phyloP scores from a whole-genome alignment of 306 rosid genomes.

The Corylus avellana region DNA sequence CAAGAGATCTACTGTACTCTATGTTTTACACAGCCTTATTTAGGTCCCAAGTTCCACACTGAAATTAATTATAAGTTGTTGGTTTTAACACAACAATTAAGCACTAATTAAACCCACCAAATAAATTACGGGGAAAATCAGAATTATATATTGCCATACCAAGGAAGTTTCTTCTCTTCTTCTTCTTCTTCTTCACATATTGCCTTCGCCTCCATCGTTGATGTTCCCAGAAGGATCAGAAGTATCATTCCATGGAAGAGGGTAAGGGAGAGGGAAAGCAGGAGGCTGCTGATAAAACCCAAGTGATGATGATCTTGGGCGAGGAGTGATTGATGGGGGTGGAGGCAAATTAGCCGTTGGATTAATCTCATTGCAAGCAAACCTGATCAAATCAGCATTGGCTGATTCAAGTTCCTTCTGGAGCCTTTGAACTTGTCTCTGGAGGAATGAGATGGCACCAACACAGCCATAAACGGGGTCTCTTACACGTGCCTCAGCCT shows the following conservation, averaged over 20 bases:
- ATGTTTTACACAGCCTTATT: slow-evolving; percentile 45
- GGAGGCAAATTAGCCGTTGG: slow-evolving; percentile 30
- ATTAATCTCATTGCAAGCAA: slow-evolving; percentile 57
- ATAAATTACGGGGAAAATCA: slow-evolving; percentile 23
- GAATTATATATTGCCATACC: slow-evolving; percentile 21
- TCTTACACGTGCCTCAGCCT: slow-evolving; percentile 91
- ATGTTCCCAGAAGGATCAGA: slow-evolving; percentile 30
- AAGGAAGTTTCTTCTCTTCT: slow-evolving; percentile 19
- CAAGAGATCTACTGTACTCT: slow-evolving; percentile 36
- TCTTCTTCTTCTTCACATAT: slow-evolving; percentile 33
- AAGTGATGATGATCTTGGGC: slow-evolving; percentile 26
- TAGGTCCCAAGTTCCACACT: slow-evolving; percentile 30
- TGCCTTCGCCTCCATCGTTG: slow-evolving; percentile 50
- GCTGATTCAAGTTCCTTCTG: slow-evolving; percentile 93
- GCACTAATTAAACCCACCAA: slow-evolving; percentile 21
- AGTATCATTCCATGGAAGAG: slow-evolving; percentile 68
- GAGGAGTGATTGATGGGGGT: slow-evolving; percentile 36
- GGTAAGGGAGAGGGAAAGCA: slow-evolving; percentile 50
- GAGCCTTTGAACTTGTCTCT: slow-evolving; percentile 88
- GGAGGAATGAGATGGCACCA: slow-evolving; percentile 94
- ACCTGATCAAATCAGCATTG: slow-evolving; percentile 78
- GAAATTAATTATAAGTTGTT: slow-evolving; percentile 12
- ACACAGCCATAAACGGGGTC: slow-evolving; percentile 98
- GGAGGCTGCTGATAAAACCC: slow-evolving; percentile 46
- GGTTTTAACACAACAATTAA: slow-evolving; percentile 7